phyloP scores from a whole-genome alignment of 2,329 filamentous ascomycete genomes.

The Stemphylium lycopersici region DNA sequence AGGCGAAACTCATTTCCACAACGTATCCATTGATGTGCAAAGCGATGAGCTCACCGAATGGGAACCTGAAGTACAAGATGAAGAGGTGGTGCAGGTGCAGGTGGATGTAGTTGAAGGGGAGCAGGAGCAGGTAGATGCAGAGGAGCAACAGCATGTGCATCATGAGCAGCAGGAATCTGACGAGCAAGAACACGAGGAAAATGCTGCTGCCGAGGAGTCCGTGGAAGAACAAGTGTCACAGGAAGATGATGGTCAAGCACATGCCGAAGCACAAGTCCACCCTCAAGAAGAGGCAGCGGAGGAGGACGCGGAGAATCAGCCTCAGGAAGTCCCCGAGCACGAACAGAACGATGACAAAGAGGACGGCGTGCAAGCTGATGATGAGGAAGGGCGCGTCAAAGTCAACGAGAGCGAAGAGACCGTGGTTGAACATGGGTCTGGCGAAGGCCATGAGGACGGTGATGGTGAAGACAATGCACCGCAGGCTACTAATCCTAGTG shows the following conservation, averaged over 20 bases:
- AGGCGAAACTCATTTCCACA: slow-evolving; percentile 36
- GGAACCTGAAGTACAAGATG: slow-evolving; percentile 24
- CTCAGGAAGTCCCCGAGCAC: neutral
- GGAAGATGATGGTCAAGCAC: neutral
- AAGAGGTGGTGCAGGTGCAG: slow-evolving; percentile 5
- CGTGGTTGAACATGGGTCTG: neutral
- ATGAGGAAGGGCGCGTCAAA: slow-evolving; percentile 1
- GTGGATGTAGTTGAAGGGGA: neutral
- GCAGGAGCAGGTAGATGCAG: neutral
- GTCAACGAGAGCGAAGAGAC: neutral
- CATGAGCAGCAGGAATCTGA: slow-evolving; percentile 3
- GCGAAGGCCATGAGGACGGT: neutral
- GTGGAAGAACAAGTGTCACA: too few relatives aligned
- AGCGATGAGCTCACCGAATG: slow-evolving; percentile 29
- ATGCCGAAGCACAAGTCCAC: neutral
- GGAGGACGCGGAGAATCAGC: neutral
- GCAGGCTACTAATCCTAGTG: slow-evolving; percentile 2
- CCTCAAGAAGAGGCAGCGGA: neutral
- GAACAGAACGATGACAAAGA: slow-evolving; percentile 7
- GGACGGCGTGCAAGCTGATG: neutral
- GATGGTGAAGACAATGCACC: neutral
- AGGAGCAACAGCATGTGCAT: slow-evolving; percentile 5
- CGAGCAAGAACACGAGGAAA: neutral
- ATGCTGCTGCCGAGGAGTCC: neutral
- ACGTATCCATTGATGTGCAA: slow-evolving; percentile 21